phyloP scores from a whole-genome alignment of 345 rosid species.

The Jatropha curcas region DNA sequence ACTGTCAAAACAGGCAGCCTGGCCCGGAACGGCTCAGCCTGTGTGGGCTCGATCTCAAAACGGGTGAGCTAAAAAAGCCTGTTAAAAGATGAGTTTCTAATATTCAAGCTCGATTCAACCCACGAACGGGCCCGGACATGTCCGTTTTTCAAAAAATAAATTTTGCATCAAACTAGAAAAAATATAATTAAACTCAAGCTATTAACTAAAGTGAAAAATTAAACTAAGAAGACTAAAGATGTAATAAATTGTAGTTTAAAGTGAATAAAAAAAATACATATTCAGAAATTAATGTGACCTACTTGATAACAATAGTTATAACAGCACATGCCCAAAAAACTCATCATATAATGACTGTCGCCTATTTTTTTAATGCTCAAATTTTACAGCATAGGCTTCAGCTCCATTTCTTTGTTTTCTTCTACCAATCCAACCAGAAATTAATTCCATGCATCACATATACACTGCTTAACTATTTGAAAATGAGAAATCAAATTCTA shows the following conservation, averaged over 20 bases:
- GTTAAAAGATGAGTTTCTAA: too few relatives aligned
- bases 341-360: slow-evolving; percentile 24
- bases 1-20: too few relatives aligned
- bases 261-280: slow-evolving; percentile 20
- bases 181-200: too few relatives aligned
- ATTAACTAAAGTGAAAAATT: too few relatives aligned
- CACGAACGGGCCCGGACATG: too few relatives aligned
- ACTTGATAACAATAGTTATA: slow-evolving; percentile 55
- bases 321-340: slow-evolving; percentile 49
- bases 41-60: too few relatives aligned
- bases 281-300: slow-evolving; percentile 23
- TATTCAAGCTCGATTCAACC: too few relatives aligned
- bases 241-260: slow-evolving; percentile 38
- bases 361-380: slow-evolving; percentile 5
- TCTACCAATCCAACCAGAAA: slow-evolving; percentile 21
- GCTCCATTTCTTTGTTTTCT: slow-evolving; percentile 26
- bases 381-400: slow-evolving; percentile 30
- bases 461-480: slow-evolving; percentile 2
- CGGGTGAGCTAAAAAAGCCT: too few relatives aligned
- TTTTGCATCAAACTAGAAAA: too few relatives aligned
- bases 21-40: too few relatives aligned
- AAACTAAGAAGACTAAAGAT: slow-evolving; percentile 37
- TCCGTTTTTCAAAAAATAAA: too few relatives aligned
- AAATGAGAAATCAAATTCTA: neutral
- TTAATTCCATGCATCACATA: slow-evolving; percentile 15